Conservation (phyloP, 805 yeast species). For the Yarrowia hollandica region DNA sequence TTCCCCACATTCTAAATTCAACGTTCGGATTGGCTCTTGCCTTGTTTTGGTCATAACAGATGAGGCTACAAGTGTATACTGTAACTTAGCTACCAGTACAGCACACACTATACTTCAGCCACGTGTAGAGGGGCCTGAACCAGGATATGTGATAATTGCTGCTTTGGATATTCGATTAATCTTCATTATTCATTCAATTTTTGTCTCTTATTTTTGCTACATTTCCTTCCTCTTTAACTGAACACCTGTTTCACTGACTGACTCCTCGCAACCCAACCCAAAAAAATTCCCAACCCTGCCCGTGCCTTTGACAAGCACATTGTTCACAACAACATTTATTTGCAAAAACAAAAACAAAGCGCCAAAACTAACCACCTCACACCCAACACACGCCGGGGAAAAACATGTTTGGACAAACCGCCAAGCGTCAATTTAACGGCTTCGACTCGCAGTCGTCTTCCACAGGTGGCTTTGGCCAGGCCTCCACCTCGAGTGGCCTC, state of each 20-base stretch:
- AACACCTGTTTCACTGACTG: too few species aligned
- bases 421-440: conserved; percentile 20
- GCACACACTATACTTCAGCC: too few species aligned
- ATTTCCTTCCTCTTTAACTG: too few species aligned
- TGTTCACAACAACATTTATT: conserved; percentile 1
- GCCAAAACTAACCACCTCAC: neutral
- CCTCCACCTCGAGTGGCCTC: neutral
- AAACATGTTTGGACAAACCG: conserved; percentile 23
- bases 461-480: conserved; percentile 2
- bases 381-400: neutral
- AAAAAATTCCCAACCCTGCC: neutral
- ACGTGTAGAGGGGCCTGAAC: too few species aligned
- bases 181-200: too few species aligned
- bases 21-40: neutral
- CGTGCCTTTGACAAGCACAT: conserved; percentile 6
- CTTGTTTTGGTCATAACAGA: neutral
- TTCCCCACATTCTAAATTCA: neutral
- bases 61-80: too few species aligned
- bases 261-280: too few species aligned
- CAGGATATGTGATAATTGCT: too few species aligned
- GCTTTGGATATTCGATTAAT: too few species aligned
- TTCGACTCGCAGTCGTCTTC: conserved; percentile 20
- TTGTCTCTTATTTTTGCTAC: too few species aligned
- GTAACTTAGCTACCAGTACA: too few species aligned
- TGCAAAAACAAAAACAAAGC: neutral